These are phyloP conservation scores for Balansia obtecta DNA, from an alignment of 2,329 filamentous ascomycete genomes.

Conservation along the genomic window DNA sequence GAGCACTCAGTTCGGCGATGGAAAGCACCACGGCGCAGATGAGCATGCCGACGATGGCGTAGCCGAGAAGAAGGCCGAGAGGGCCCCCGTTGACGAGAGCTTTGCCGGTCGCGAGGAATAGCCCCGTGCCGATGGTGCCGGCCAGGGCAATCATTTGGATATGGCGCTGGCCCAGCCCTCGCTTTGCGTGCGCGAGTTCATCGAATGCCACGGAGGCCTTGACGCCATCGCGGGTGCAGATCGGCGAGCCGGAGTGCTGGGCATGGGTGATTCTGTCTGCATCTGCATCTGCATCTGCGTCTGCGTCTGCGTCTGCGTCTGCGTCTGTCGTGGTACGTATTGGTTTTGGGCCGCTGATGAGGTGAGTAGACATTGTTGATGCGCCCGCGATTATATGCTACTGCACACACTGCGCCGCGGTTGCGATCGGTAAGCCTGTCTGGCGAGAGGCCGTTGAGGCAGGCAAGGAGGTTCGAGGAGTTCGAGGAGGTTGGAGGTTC, in stretches of 20 bases:
- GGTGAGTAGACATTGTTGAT: not conserved
- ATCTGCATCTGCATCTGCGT: too few species aligned
- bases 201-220: slow-evolving; percentile 4
- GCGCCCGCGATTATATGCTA: too few species aligned
- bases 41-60: slow-evolving; percentile 44
- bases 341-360: not conserved
- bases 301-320: too few species aligned
- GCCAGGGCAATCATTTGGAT: slow-evolving; percentile 39
- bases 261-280: too few species aligned
- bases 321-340: too few species aligned
- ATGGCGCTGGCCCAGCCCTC: slow-evolving; percentile 22
- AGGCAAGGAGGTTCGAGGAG: too few species aligned
- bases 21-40: slow-evolving; percentile 35
- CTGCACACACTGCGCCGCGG: too few species aligned
- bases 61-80: slow-evolving; percentile 31
- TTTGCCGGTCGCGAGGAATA: slow-evolving; percentile 56
- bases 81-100: slow-evolving; percentile 52
- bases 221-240: not conserved
- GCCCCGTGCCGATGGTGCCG: slow-evolving; percentile 43
- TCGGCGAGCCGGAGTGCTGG: too few species aligned
- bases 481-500: too few species aligned
- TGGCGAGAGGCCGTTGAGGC: too few species aligned
- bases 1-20: slow-evolving; percentile 46
- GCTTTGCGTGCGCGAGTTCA: slow-evolving; percentile 3
- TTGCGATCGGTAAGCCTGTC: too few species aligned